phyloP scores from a whole-genome alignment of 208 protist species.

The Wallacemonas sp. region DNA sequence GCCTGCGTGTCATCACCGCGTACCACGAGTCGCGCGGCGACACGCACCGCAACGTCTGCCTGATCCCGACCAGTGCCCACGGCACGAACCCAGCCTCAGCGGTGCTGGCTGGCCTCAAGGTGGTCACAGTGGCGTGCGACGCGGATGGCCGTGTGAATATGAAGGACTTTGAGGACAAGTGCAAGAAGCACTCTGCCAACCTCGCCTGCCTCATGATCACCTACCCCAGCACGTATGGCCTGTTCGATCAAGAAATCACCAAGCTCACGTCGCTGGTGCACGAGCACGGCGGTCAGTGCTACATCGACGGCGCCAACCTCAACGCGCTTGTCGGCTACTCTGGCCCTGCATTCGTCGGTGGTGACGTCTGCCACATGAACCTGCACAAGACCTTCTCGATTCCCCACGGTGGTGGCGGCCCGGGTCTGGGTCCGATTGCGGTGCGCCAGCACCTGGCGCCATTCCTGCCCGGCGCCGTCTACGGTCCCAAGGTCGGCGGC shows the following conservation, averaged over 20 bases:
- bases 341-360: conserved; percentile 95
- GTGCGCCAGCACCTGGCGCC: conserved; percentile 92
- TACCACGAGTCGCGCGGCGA: conserved; percentile 81
- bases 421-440: conserved; percentile 97
- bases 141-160: conserved; percentile 94
- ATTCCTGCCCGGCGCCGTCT: conserved; percentile 90
- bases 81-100: conserved; percentile 99
- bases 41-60: conserved; percentile 94
- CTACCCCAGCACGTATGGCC: conserved; percentile 98
- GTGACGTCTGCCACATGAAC: conserved; percentile 98
- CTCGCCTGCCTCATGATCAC: conserved; percentile 98
- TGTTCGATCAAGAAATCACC: conserved; percentile 96
- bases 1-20: conserved; percentile 89
- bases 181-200: conserved; percentile 89
- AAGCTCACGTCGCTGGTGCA: conserved; percentile 90
- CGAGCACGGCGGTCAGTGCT: conserved; percentile 94
- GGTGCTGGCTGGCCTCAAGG: conserved; percentile 89
- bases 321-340: conserved; percentile 97
- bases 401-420: conserved; percentile 97
- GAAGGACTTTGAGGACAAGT: conserved; percentile 88
- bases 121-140: conserved; percentile 94
- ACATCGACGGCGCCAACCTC: conserved; percentile 99
- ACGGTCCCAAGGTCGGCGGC: conserved; percentile 57
- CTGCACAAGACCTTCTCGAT: conserved; percentile 99
- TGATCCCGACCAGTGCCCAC: conserved; percentile 97